Evolutionary conservation across 2,329 filamentous ascomycete species (phyloP), one percentile per base, ranked within the genome.

Genomic region (Pseudomassariella vexata): DNA sequence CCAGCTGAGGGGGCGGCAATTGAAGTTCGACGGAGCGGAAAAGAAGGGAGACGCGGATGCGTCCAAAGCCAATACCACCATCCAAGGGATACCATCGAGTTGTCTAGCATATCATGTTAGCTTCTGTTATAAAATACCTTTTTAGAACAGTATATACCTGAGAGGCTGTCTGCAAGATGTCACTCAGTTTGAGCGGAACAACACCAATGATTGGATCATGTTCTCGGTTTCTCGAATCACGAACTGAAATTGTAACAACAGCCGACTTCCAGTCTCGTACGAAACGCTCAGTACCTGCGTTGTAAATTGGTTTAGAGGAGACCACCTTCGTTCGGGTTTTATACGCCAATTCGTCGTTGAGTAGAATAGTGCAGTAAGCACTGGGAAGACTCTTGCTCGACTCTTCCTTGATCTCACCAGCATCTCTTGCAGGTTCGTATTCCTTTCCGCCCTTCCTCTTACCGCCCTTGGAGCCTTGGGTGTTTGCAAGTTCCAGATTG

Each of bases 1-100:
- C 88, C 5, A 95, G 73, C 58, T 95, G 83, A 24, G 79, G 65
- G 0, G 84, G 84, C n/a, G 89, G 89, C 2, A 96, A 68, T 27
- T 79, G 79, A 32, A 90, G 82, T 56, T 95, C 89, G 25, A 95
- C 76, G 18, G 85, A 89, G 18, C 90, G 81, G 74, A 95, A 95
- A 3, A 96, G 71, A 3, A 96, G 60, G 1, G 87, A 94, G 44
- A 98, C 83, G 24, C 89, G 82, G 38, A 94, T 73, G 6, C 90
- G 82, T 23, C 92, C 92, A 43, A 92, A 96, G 1, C 92, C 85
- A 41, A 96, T 81, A 9, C 92, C 92, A 15, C 90, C 92, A 51
- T 95, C 89, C 0, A 98, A 72, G n/a, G 92, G 90, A 55, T 95
- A 96, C 88, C 89, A 95, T 38, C 88, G 70, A 3, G 88, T 94